phyloP scores from a whole-genome alignment of 345 rosid genomes.

The Euclidium syriacum region DNA sequence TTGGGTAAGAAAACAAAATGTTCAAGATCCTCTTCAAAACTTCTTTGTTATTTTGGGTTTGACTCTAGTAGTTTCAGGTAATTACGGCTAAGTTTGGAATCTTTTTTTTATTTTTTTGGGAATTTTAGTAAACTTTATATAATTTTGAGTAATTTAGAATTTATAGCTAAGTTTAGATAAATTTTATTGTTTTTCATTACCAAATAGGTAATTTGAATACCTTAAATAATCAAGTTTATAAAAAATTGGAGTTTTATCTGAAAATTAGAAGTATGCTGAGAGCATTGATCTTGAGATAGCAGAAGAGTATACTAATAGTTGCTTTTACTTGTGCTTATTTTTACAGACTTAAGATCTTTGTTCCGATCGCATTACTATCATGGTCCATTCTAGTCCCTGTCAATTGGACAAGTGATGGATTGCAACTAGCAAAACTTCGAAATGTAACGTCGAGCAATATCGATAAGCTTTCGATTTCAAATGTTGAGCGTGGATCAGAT shows the following conservation, averaged over 20 bases:
- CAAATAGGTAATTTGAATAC: too few species aligned
- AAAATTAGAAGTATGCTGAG: not conserved
- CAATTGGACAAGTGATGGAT: constrained; percentile 57
- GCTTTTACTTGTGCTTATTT: not conserved
- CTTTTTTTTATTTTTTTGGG: too few species aligned
- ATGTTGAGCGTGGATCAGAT: constrained; percentile 49
- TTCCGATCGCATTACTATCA: constrained; percentile 62
- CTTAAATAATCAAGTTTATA: too few species aligned
- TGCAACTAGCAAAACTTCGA: constrained; percentile 29
- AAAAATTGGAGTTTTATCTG: too few species aligned
- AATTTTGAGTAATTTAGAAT: too few species aligned
- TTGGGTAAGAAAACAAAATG: constrained; percentile 52
- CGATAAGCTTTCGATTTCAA: constrained; percentile 86
- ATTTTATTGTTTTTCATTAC: too few species aligned
- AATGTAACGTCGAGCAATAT: constrained; percentile 74
- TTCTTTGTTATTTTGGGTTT: too few species aligned
- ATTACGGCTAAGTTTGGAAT: too few species aligned
- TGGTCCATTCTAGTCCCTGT: constrained; percentile 78
- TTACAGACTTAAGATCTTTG: constrained; percentile 78
- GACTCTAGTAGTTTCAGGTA: too few species aligned
- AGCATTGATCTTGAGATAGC: not conserved
- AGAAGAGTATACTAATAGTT: not conserved
- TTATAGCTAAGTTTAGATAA: too few species aligned
- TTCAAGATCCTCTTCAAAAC: too few species aligned
- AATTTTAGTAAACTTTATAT: too few species aligned